These are phyloP conservation scores for Amylostereum chailletii DNA, from an alignment of 1,284 basidiomycete species.

Conservation along the genomic window DNA sequence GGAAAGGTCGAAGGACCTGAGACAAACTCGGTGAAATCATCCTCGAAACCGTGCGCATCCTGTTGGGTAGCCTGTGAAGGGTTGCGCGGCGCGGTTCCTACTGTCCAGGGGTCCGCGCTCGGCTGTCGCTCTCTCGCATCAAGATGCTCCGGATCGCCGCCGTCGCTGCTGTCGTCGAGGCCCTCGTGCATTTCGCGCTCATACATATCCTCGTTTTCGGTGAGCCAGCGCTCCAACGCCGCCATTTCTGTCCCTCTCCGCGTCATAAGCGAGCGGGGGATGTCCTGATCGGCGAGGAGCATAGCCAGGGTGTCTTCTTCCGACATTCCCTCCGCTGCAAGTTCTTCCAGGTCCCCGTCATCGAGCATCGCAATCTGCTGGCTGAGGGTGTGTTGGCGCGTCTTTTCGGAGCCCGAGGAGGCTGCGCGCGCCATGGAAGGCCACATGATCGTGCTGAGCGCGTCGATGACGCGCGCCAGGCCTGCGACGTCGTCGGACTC, in stretches of 20 bases:
- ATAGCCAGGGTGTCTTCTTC: constrained; percentile 25
- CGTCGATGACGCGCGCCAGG: constrained; percentile 62
- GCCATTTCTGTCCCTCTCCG: constrained; percentile 43
- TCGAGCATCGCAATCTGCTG: constrained; percentile 9
- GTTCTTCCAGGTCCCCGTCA: constrained; percentile 8
- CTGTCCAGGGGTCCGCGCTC: neutral
- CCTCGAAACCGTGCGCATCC: constrained; percentile 50
- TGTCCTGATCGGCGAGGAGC: constrained; percentile 16
- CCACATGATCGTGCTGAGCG: constrained; percentile 80
- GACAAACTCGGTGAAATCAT: constrained; percentile 70
- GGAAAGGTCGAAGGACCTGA: constrained; percentile 28
- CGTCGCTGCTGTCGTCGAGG: constrained; percentile 14
- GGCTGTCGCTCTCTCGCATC: neutral
- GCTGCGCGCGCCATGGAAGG: constrained; percentile 51
- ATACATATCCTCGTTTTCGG: constrained; percentile 30
- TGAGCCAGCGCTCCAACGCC: constrained; percentile 54
- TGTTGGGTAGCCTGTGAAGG: neutral
- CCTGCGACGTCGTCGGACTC: constrained; percentile 30
- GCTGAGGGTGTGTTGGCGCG: constrained; percentile 17
- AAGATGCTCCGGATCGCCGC: constrained; percentile 8
- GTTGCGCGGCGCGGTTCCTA: neutral
- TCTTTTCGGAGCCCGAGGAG: constrained; percentile 12
- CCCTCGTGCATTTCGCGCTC: constrained; percentile 12
- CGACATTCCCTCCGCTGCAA: constrained; percentile 17
- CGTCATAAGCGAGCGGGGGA: constrained; percentile 17